phyloP scores from a whole-genome alignment of 2,329 filamentous ascomycete species.

The Ascochyta clinopodiicola region DNA sequence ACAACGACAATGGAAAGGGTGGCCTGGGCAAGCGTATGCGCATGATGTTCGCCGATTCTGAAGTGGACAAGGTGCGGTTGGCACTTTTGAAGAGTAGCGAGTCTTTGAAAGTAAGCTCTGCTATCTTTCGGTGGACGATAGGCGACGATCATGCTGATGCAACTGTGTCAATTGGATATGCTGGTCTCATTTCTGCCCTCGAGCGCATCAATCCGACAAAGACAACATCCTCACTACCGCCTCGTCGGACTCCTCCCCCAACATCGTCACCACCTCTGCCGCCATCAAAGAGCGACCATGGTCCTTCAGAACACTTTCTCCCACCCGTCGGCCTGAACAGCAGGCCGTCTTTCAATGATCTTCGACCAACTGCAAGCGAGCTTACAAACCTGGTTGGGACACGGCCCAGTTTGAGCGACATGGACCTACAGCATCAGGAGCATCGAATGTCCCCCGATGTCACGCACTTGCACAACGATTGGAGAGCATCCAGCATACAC shows the following conservation, averaged over 20 bases:
- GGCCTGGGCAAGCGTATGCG: constrained; percentile 67
- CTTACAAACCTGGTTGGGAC: neutral
- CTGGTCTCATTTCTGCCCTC: constrained; percentile 68
- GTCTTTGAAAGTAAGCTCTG: constrained; percentile 67
- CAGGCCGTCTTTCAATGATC: constrained; percentile 23
- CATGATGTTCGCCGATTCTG: constrained; percentile 59
- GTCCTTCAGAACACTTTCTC: neutral
- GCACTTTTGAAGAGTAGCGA: constrained; percentile 66
- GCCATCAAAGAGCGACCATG: constrained; percentile 23
- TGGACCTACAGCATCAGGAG: constrained; percentile 20
- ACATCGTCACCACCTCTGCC: constrained; percentile 38
- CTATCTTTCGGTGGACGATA: constrained; percentile 70
- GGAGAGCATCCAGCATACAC: constrained; percentile 26
- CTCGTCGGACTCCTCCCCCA: constrained; percentile 37
- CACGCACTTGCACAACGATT: neutral
- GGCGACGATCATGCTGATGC: constrained; percentile 64
- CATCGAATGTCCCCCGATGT: neutral
- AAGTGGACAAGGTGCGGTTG: constrained; percentile 65
- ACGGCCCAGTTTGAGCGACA: constrained; percentile 14
- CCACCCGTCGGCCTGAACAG: constrained; percentile 14
- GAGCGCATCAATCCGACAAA: constrained; percentile 55
- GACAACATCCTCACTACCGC: constrained; percentile 26
- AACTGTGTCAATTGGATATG: constrained; percentile 72
- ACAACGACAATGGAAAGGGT: constrained; percentile 65
- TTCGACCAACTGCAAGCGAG: constrained; percentile 12